phyloP scores from a whole-genome alignment of 345 rosid genomes.

The Arabis alpina region DNA sequence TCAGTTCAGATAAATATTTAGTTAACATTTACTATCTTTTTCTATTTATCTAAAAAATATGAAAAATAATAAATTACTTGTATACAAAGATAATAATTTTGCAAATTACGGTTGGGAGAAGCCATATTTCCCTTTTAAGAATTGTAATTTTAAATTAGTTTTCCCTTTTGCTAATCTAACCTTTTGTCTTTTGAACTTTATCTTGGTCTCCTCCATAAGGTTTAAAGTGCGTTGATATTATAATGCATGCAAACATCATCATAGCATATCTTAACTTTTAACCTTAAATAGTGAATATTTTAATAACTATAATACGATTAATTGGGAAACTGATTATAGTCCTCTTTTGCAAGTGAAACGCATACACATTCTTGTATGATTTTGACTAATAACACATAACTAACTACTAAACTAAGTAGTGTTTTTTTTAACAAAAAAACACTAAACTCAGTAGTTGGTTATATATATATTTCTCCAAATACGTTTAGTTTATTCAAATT shows the following conservation, averaged over 20 bases:
- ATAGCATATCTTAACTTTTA: conserved; percentile 19
- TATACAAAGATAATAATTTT: no score
- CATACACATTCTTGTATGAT: neutral
- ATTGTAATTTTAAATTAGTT: neutral
- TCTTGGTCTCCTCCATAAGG: conserved; percentile 2
- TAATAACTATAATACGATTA: neutral
- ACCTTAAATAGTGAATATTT: neutral
- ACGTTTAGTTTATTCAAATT: no score
- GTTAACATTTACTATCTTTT: no score
- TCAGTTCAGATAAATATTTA: no score
- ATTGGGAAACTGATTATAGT: no score
- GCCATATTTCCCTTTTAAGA: neutral
- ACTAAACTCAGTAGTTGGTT: neutral
- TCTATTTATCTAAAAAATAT: no score
- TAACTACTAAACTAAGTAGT: no score
- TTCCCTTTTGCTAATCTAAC: neutral
- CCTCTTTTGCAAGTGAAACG: no score
- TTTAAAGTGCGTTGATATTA: conserved; percentile 27
- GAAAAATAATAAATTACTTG: no score
- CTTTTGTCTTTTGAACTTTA: conserved; percentile 21
- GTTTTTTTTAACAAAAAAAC: no score
- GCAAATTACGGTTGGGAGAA: conserved; percentile 13
- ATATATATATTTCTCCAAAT: no score
- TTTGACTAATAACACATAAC: neutral
- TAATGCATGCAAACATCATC: conserved; percentile 31